Conservation (phyloP, 2,329 filamentous ascomycete species). For the Pyricularia pennisetigena region DNA sequence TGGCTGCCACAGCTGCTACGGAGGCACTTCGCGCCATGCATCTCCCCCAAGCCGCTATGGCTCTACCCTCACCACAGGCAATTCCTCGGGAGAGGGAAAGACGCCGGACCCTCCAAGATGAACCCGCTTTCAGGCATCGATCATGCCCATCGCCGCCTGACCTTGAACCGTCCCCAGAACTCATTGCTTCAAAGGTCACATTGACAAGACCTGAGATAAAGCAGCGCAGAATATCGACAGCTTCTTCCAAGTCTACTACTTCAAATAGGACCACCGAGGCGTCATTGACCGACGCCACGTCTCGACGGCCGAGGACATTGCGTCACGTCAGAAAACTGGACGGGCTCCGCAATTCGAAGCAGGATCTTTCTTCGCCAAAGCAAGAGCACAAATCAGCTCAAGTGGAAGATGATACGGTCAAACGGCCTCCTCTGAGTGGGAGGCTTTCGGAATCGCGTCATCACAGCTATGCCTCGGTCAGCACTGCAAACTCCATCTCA, state of each 20-base stretch:
- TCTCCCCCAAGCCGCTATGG: conserved; percentile 30
- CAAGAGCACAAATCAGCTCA: conserved; percentile 27
- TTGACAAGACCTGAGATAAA: conserved; percentile 12
- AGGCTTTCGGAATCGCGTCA: conserved; percentile 21
- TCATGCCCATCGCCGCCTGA: conserved; percentile 15
- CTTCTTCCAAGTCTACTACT: conserved; percentile 33
- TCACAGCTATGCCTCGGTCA: conserved; percentile 39
- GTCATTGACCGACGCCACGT: conserved; percentile 40
- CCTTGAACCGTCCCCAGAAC: conserved; percentile 26
- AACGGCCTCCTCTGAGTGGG: conserved; percentile 17
- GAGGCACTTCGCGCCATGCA: conserved; percentile 36
- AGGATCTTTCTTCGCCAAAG: conserved; percentile 29
- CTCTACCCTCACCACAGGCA: conserved; percentile 25
- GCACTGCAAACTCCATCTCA: conserved; percentile 37
- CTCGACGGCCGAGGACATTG: conserved; percentile 42
- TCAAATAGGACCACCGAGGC: conserved; percentile 49
- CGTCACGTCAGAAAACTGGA: conserved; percentile 51
- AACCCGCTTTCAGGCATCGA: conserved; percentile 14
- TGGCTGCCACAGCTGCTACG: conserved; percentile 41
- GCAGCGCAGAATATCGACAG: not conserved
- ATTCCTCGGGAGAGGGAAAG: conserved; percentile 19
- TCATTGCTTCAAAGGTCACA: conserved; percentile 40
- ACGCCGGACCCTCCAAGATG: conserved; percentile 16
- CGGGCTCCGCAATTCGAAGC: conserved; percentile 35
- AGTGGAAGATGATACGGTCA: conserved; percentile 15